Evolutionary conservation across 2,329 filamentous ascomycete species (phyloP).

Genomic region (Fragosphaeria purpurea): DNA sequence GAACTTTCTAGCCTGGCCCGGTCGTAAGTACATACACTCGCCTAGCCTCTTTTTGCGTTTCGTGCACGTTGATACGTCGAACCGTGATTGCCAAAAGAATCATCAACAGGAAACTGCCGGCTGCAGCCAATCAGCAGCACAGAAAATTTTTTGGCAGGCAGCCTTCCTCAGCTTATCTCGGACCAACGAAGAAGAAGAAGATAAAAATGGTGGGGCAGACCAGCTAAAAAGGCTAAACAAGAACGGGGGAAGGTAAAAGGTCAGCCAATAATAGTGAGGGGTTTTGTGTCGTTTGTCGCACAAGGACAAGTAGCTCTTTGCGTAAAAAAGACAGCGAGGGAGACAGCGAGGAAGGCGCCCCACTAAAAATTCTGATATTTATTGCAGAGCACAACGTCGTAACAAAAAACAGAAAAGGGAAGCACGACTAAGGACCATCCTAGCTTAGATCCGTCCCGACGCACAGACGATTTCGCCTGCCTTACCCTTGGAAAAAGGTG

Average conservation of each 20-base stretch:
- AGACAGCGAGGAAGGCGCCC: conserved; percentile 6
- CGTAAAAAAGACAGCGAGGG: conserved; percentile 9
- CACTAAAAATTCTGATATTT: too few species aligned
- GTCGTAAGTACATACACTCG: too few species aligned
- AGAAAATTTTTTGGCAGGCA: conserved; percentile 8
- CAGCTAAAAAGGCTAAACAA: neutral
- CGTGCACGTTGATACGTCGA: conserved; percentile 8
- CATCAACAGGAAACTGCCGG: conserved; percentile 29
- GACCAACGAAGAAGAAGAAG: conserved; percentile 22
- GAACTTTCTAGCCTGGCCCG: neutral
- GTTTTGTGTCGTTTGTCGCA: too few species aligned
- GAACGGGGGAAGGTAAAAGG: neutral
- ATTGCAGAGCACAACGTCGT: neutral
- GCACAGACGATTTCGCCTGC: conserved; percentile 3
- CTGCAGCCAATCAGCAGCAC: conserved; percentile 26
- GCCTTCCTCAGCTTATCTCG: conserved; percentile 29
- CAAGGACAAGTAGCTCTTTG: neutral
- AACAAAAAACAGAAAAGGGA: neutral
- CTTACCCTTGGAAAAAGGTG: neutral
- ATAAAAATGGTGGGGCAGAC: neutral
- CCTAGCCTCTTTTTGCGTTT: conserved; percentile 1
- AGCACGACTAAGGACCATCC: neutral
- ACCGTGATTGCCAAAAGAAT: conserved; percentile 19
- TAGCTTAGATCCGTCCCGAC: conserved; percentile 7
- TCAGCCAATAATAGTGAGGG: neutral